Evolutionary conservation across 306 rosid genomes (phyloP), one percentile per base, ranked within the genome.

Genomic region (Spatholobus suberectus): DNA sequence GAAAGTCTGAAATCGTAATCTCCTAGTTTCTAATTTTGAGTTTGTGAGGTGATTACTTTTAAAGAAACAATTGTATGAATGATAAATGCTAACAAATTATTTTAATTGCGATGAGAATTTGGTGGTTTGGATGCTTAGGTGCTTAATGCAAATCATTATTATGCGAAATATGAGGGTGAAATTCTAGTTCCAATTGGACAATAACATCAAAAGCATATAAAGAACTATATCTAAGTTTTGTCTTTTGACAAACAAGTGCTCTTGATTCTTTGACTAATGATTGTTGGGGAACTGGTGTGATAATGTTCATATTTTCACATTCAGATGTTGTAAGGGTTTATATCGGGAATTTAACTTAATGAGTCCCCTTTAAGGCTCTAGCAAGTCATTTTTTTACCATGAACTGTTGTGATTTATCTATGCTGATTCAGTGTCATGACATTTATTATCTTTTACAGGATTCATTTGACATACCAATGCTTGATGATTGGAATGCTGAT

Each of bases 401-500:
- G 38, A 49, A 5, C 17, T 63, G 40, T 63, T 63, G 40, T 63
- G 47, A 55, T 55, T 52, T 52, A 54, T 23, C 52, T 75, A 27
- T 62, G 40, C 2, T 66, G 77, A 71, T 80, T 75, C 34, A 6
- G 57, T 63, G 38, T 63, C 43, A 12, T 62, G 37, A 18, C 35
- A 65, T 66, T 15, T 40, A 27, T 75, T 32, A 70, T 76, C 46
- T 23, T 71, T 18, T 69, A 8, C 81, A 95, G 99, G 96, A 88
- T 88, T 86, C 91, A 2, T 82, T 88, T 84, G 96, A 83, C 82
- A 40, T 88, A 15, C 83, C 96, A 0, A 35, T 85, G 8, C 83
- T 89, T 65, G 88, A 92, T 86, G 90, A 90, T 82, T 90, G 91
- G 95, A 81, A 81, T 27, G 77, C 74, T 34, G 82, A 75, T 76